Evolutionary conservation across 2,329 filamentous ascomycete species (phyloP).

Genomic region (Grosmannia serpens): DNA sequence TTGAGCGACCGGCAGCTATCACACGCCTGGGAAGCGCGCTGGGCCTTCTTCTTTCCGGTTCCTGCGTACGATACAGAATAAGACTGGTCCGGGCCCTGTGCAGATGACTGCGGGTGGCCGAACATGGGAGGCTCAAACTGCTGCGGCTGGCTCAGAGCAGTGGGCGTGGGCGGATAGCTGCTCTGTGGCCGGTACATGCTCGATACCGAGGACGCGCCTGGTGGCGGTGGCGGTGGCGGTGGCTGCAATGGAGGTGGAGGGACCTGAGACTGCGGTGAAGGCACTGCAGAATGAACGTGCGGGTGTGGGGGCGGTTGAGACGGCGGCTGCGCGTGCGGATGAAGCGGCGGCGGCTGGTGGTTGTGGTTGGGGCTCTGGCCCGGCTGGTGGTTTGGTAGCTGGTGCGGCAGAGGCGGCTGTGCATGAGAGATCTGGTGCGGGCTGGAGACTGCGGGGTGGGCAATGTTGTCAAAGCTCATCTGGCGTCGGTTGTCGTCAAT

Average conservation of each 20-base stretch:
- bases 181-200: background rate
- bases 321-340: slow-evolving; percentile 27
- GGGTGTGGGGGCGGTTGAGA: slow-evolving; percentile 8
- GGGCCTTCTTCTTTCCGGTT: slow-evolving; percentile 49
- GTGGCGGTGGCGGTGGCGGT: background rate
- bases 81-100: slow-evolving; percentile 25
- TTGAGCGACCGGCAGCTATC: slow-evolving; percentile 80
- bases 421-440: background rate
- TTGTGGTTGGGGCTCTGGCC: background rate
- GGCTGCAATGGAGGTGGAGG: background rate
- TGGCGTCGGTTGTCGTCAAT: slow-evolving; percentile 7
- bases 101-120: slow-evolving; percentile 11
- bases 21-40: slow-evolving; percentile 64
- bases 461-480: slow-evolving; percentile 8
- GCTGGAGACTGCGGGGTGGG: background rate
- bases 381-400: background rate
- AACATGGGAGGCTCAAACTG: slow-evolving; percentile 8
- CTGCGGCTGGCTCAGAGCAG: background rate
- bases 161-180: background rate
- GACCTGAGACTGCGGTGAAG: background rate
- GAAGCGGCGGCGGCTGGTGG: slow-evolving; percentile 2
- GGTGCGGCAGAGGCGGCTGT: background rate
- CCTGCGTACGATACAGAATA: slow-evolving; percentile 32
- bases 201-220: background rate
- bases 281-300: background rate